These are phyloP conservation scores for Trichoderma brevicompactum DNA, from an alignment of 2,329 filamentous ascomycete species.

Conservation along the genomic window DNA sequence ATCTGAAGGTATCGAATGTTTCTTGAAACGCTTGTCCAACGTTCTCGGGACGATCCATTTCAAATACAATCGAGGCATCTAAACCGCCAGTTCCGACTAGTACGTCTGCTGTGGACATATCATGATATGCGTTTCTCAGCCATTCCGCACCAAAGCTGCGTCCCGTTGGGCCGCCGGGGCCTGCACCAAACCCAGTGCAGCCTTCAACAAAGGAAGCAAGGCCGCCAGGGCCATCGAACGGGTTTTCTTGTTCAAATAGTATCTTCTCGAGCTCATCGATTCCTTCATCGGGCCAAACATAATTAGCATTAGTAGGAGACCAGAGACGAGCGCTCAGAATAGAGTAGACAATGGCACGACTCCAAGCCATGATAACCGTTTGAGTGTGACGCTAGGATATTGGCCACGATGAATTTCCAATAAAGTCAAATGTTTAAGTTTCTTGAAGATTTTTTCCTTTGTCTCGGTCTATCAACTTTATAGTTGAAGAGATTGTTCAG, in stretches of 20 bases:
- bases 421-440: too few relatives aligned
- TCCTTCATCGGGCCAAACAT: not conserved
- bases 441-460: too few relatives aligned
- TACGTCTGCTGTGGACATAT: slow-evolving; percentile 15
- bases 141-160: slow-evolving; percentile 17
- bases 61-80: slow-evolving; percentile 15
- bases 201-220: not conserved
- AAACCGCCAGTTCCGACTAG: slow-evolving; percentile 7
- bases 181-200: not conserved
- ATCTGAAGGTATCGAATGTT: not conserved
- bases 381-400: too few relatives aligned
- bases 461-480: too few relatives aligned
- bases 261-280: slow-evolving; percentile 1
- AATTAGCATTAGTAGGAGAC: not conserved
- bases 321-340: not conserved
- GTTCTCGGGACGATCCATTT: slow-evolving; percentile 13
- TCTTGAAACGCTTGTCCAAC: slow-evolving; percentile 1
- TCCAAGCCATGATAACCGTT: slow-evolving; percentile 5
- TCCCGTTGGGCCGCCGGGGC: not conserved
- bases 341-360: not conserved
- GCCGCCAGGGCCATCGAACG: not conserved
- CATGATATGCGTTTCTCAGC: slow-evolving; percentile 19
- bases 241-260: not conserved
- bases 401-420: too few relatives aligned
- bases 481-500: too few relatives aligned